Base-by-base conservation (phyloP, 768 basidiomycete genomes). In the Baorangia bicolor region DNA sequence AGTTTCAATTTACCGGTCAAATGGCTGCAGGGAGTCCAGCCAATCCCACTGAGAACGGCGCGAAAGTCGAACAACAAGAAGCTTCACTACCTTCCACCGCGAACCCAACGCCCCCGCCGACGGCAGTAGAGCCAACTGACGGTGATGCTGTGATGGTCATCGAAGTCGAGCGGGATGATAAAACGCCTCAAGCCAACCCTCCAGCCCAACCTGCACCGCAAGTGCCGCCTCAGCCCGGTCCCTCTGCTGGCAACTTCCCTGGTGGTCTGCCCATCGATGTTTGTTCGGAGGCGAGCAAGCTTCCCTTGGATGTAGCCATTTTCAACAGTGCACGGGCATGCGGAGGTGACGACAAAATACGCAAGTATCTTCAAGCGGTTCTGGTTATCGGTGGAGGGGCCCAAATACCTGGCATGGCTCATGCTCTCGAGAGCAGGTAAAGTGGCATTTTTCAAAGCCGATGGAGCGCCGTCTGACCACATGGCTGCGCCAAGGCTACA, bases 291-390 rank as follows among this genome's bases (percentile, higher is more conserved):
- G 89, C 94, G 20, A 87, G 88, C 71, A 95, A 94, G 69, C 77
- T 95, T 38, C 94, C 95, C 2, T 75, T 97, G 52, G 94, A 97
- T 66, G 88, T 95, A 11, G 94, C 93, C 9, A 90, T 97, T 57
- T 92, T 92, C 74, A 94, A 96, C 68, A 90, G 92, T 62, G 84
- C 92, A 10, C 80, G 92, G n/a, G 88, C 91, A 2, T 88, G 87
- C 5, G 91, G 90, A 4, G 87, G 89, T 3, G 92, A 94, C 60
- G 94, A 96, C 28, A 91, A 91, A 73, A 88, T 92, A 60, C 86
- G 89, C 60, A 92, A 94, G 68, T 91, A 95, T 66, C 80, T 94
- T 27, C 87, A 90, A 65, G 90, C 89, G 3, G 88, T 97, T 20
- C 75, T 98, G 3, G 84, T 98, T 40, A 84, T 95, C 38, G 94